Conservation (phyloP, 129 eudicot genomes). For the Kitagawia praeruptora region DNA sequence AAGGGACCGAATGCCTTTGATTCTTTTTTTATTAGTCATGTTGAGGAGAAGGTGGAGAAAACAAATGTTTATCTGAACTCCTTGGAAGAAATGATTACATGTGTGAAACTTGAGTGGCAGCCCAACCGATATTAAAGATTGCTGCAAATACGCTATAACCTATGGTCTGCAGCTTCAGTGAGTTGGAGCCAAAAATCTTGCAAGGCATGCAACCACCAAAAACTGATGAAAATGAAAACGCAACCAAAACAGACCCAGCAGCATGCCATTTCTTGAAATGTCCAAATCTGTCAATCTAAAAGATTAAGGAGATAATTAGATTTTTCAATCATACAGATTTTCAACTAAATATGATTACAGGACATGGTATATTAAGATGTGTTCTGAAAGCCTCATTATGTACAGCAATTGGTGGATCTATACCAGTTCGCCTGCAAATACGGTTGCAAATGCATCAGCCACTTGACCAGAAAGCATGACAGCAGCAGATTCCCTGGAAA, state of each 20-base stretch:
- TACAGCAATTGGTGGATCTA: not conserved
- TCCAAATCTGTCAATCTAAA: slow-evolving; percentile 85
- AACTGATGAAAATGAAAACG: slow-evolving; percentile 91
- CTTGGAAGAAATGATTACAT: slow-evolving; percentile 37
- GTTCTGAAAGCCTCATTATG: not conserved
- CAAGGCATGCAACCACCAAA: slow-evolving; percentile 90
- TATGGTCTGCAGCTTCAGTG: slow-evolving; percentile 48
- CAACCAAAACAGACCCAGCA: slow-evolving; percentile 72
- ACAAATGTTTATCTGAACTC: not conserved
- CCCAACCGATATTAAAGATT: slow-evolving; percentile 85
- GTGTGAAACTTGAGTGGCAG: slow-evolving; percentile 95
- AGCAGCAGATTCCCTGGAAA: slow-evolving; percentile 63
- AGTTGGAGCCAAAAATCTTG: slow-evolving; percentile 56
- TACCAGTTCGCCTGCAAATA: slow-evolving; percentile 92
- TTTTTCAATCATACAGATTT: not conserved
- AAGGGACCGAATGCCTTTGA: not conserved
- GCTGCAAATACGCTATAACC: slow-evolving; percentile 89
- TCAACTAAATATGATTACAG: not conserved
- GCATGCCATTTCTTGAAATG: slow-evolving; percentile 77
- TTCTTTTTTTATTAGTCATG: not conserved
- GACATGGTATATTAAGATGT: not conserved
- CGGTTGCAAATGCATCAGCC: slow-evolving; percentile 84
- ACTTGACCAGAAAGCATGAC: slow-evolving; percentile 94
- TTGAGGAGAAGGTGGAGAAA: not conserved
- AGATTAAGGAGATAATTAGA: not conserved